Percentiles rank a stretch among this genome's conserved stretches.
Evolutionary conservation across 2,329 filamentous ascomycete genomes (phyloP).

Genomic region (Delphinella strobiligena): DNA sequence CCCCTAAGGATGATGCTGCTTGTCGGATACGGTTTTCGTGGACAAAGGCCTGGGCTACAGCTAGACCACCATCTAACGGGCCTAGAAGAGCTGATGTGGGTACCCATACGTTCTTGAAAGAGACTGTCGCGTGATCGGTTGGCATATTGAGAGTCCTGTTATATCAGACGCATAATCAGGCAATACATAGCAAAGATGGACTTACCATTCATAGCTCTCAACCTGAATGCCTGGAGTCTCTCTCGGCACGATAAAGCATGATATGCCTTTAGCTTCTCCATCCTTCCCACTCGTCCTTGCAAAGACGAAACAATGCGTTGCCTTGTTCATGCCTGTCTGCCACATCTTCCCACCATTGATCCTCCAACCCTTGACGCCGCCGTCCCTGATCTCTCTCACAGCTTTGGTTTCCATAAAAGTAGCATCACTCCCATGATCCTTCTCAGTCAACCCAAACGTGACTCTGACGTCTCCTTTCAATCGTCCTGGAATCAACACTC

Average conservation of each 20-base stretch:
- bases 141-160: constrained; percentile 52
- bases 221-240: constrained; percentile 41
- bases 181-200: not conserved
- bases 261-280: constrained; percentile 45
- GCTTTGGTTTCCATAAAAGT: constrained; percentile 50
- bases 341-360: constrained; percentile 52
- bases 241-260: constrained; percentile 47
- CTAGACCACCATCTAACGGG: constrained; percentile 40
- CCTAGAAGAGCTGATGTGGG: constrained; percentile 42
- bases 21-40: constrained; percentile 56
- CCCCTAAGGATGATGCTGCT: constrained; percentile 47
- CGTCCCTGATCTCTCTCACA: constrained; percentile 30
- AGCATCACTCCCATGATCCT: constrained; percentile 49
- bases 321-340: constrained; percentile 52
- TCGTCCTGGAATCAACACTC: constrained; percentile 40
- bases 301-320: constrained; percentile 51
- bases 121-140: constrained; percentile 51
- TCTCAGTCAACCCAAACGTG: constrained; percentile 52
- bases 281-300: constrained; percentile 43
- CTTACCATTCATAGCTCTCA: constrained; percentile 45
- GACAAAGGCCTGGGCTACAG: constrained; percentile 52
- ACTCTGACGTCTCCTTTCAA: constrained; percentile 42
- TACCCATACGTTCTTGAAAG: constrained; percentile 45
- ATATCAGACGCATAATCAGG: not conserved
- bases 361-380: constrained; percentile 33